Evolutionary conservation across 2,329 filamentous ascomycete genomes (phyloP), one percentile per base, ranked within the genome.

Genomic region (Arthrobotrys sinensis): DNA sequence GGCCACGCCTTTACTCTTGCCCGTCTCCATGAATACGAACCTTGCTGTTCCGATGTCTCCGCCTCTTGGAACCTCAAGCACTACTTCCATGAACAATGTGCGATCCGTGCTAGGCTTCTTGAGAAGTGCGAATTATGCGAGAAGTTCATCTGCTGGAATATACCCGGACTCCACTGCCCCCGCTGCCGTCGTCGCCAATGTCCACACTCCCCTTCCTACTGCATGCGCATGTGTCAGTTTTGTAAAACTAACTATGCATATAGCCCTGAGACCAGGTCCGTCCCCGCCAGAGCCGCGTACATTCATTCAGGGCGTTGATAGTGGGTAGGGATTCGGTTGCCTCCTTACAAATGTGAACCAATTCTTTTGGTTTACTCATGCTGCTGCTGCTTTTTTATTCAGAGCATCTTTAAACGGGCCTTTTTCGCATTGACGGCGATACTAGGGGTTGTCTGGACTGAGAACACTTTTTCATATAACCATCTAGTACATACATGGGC

Each of bases 61-160:
- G 10, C 12, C 8, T 24, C 38, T 10, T 72, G 45, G 38, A 45
- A 40, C 28, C 60, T 72, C 38, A 72, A 55, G 14, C 75, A 78
- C 38, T 68, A 78, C n/a, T 78, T 78, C 38, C 75, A 78, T 28
- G 28, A 24, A 1, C 21, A 67, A 2, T 78, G 75, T 38, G 60
- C 43, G 24, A 6, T 16, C 1, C 38, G 45, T 4, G 66, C 62
- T 3, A 12, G 19, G 12, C 19, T 12, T 24, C 14, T 24, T 5
- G 10, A 19, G 4, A 43, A 10, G 4, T 77, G 73, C 24, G 4
- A 16, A 1, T 6, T 40, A 10, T 77, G 73, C 52, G 32, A 21
- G 3, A 70, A 67, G 21, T 66, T 38, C 21, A 63, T 66, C 14
- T 77, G 73, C 50, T 48, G 38, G 50, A 19, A 21, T 3, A 50